A percentile compares a stretch with the other conserved stretches of the same genome.
phyloP scores from a whole-genome alignment of 225 moss, liverwort and hornwort species.

The Sphagnum tenellum region DNA sequence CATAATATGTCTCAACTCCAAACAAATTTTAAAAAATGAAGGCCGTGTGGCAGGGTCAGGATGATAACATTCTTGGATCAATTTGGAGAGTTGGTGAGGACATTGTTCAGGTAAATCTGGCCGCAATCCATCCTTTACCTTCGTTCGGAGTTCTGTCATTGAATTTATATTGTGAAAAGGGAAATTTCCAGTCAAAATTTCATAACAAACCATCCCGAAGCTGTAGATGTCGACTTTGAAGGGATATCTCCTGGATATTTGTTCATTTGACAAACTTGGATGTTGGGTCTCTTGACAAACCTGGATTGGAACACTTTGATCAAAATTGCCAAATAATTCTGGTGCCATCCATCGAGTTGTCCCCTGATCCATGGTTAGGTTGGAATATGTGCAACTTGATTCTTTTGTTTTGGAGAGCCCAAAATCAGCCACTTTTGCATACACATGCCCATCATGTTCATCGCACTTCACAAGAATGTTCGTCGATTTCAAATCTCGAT shows the following conservation, averaged over 20 bases:
- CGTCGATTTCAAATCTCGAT: background rate
- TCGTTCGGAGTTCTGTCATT: background rate
- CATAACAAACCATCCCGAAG: constrained; percentile 6
- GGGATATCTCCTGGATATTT: background rate
- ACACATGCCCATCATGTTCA: background rate
- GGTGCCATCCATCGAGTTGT: constrained; percentile 11
- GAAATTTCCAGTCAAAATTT: constrained; percentile 1
- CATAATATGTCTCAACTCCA: background rate
- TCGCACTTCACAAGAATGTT: background rate
- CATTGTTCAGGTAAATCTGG: constrained; percentile 3
- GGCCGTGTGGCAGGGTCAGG: background rate
- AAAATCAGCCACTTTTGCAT: constrained; percentile 6
- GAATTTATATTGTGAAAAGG: background rate
- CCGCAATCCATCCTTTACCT: background rate
- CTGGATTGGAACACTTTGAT: too few species aligned
- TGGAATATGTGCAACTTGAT: background rate
- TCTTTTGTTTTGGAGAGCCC: background rate
- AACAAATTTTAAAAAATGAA: background rate
- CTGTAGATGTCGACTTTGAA: constrained; percentile 8
- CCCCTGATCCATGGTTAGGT: background rate
- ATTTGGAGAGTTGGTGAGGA: background rate
- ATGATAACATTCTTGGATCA: constrained; percentile 5
- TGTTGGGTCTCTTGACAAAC: background rate
- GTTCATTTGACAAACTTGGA: too few species aligned
- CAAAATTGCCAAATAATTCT: background rate